Conservation (phyloP, 805 yeast genomes). For the Myxozyma kluyveri region DNA sequence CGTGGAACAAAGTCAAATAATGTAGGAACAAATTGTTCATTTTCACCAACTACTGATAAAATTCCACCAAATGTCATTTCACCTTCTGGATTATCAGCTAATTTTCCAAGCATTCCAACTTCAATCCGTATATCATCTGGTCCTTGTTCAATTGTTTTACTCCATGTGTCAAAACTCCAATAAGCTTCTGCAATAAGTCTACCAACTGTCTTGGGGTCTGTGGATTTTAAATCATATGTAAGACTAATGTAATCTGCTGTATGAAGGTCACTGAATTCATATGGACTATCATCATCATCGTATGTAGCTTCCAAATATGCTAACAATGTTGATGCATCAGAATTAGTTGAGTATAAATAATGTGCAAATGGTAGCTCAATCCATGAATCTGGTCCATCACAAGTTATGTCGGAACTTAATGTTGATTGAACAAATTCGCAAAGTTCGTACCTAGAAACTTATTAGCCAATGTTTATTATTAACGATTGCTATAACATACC, state of each 20-base stretch:
- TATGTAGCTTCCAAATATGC: conserved; percentile 7
- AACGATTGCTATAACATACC: conserved; percentile 8
- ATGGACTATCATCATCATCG: not conserved
- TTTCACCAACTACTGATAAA: conserved; percentile 27
- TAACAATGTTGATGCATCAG: conserved; percentile 3
- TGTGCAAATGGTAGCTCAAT: conserved; percentile 20
- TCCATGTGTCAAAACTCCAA: conserved; percentile 23
- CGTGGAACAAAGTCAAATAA: conserved; percentile 25
- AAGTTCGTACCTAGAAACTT: conserved; percentile 10
- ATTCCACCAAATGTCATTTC: conserved; percentile 29
- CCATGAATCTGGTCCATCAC: conserved; percentile 20
- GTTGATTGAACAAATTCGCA: conserved; percentile 15
- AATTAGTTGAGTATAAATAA: conserved; percentile 19
- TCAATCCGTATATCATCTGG: conserved; percentile 12
- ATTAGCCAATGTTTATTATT: not conserved
- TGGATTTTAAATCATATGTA: conserved; percentile 4
- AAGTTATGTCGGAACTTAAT: conserved; percentile 4
- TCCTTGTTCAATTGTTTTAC: conserved; percentile 12
- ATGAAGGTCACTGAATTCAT: not conserved
- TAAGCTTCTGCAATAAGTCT: conserved; percentile 22
- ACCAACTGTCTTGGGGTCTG: conserved; percentile 7
- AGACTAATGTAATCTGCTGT: conserved; percentile 14
- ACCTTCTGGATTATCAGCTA: conserved; percentile 19
- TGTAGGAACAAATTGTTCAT: conserved; percentile 27
- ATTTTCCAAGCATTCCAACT: conserved; percentile 21